Percentiles rank a stretch among this genome's conserved stretches.
Evolutionary conservation across 352 stramenopile genomes (phyloP).

Genomic region (Phytopythium vexans): DNA sequence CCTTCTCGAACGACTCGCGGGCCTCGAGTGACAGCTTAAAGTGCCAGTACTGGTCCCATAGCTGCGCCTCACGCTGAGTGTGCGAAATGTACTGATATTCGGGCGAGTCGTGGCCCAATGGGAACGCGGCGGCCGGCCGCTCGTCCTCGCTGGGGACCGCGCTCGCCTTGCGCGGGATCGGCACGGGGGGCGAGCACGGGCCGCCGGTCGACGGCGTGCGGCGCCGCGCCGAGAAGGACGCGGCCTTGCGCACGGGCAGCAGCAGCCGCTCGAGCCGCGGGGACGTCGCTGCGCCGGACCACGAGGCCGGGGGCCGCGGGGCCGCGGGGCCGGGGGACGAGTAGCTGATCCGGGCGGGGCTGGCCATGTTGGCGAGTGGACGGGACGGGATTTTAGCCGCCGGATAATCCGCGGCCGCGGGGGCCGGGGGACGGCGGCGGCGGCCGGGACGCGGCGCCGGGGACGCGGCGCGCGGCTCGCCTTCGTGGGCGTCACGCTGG

Average conservation of each 20-base stretch:
- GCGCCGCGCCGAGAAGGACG: conserved; percentile 26
- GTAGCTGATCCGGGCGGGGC: too few relatives aligned
- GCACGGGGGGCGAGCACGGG: conserved; percentile 48
- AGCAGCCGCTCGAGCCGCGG: not conserved
- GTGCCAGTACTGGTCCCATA: conserved; percentile 73
- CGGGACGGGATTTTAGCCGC: too few relatives aligned
- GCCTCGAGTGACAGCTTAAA: conserved; percentile 69
- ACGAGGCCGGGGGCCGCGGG: not conserved
- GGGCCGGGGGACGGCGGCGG: too few relatives aligned
- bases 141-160: conserved; percentile 20
- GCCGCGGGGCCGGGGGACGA: too few relatives aligned
- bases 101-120: too few relatives aligned
- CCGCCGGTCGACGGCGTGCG: conserved; percentile 7
- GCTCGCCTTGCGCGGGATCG: conserved; percentile 37
- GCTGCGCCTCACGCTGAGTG: conserved; percentile 43
- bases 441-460: too few relatives aligned
- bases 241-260: conserved; percentile 12
- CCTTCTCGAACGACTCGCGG: conserved; percentile 51
- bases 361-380: too few relatives aligned
- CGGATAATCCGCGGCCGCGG: too few relatives aligned
- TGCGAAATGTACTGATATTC: too few relatives aligned
- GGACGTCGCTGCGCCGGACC: not conserved
- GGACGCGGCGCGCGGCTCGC: too few relatives aligned
- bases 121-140: conserved; percentile 6
- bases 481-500: too few relatives aligned